phyloP scores from a whole-genome alignment of 73 alveolate species.

The Stentor roeselii region DNA sequence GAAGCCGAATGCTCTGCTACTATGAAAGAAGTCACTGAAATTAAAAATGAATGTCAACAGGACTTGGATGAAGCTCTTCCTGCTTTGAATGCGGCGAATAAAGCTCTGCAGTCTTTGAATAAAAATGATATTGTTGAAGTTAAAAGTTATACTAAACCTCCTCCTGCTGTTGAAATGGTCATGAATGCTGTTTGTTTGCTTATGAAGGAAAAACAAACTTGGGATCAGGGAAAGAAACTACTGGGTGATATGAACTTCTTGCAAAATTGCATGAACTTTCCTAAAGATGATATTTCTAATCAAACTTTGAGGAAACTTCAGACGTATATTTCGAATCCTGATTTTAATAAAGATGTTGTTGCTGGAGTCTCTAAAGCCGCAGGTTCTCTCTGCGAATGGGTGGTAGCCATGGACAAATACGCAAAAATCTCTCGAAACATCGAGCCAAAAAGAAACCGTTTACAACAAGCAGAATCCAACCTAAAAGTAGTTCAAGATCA shows the following conservation, averaged over 20 bases:
- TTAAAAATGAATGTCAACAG: conserved; percentile 56
- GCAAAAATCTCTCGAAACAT: conserved; percentile 82
- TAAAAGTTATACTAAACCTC: conserved; percentile 97
- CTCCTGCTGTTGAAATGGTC: conserved; percentile 89
- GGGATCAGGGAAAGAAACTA: conserved; percentile 84
- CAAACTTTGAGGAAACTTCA: conserved; percentile 60
- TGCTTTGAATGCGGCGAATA: conserved; percentile 91
- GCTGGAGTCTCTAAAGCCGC: conserved; percentile 73
- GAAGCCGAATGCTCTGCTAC: conserved; percentile 86
- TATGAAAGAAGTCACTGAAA: conserved; percentile 62
- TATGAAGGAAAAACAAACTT: conserved; percentile 78
- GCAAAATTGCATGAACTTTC: conserved; percentile 63
- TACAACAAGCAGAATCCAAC: conserved; percentile 88
- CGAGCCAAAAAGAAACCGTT: conserved; percentile 96
- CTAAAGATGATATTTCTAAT: conserved; percentile 76
- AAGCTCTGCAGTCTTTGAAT: conserved; percentile 95
- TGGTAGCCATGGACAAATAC: conserved; percentile 84
- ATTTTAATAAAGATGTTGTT: conserved; percentile 65
- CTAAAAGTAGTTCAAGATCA: conserved; percentile 75
- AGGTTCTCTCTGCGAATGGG: conserved; percentile 78
- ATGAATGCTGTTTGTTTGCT: conserved; percentile 93
- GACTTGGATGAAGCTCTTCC: conserved; percentile 95
- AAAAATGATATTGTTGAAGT: conserved; percentile 97
- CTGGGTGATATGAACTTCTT: conserved; percentile 81
- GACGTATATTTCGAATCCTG: conserved; percentile 67